These are phyloP conservation scores for Brettanomyces anomalus DNA, from an alignment of 805 yeast species.

Conservation along the genomic window DNA sequence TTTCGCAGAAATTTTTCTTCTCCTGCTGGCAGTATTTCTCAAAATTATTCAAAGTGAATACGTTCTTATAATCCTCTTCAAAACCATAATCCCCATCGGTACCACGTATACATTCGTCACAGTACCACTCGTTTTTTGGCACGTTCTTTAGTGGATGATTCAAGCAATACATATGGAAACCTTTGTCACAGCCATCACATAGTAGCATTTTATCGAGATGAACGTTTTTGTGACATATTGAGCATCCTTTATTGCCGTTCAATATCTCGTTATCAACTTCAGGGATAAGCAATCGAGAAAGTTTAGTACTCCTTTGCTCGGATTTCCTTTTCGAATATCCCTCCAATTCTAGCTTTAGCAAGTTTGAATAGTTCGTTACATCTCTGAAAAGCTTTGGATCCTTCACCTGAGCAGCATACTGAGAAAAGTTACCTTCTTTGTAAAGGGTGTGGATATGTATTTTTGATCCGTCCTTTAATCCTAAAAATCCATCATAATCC, in stretches of 20 bases:
- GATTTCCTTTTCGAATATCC: not conserved
- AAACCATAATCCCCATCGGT: conserved; percentile 79
- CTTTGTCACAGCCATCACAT: conserved; percentile 70
- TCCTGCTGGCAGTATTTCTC: conserved; percentile 44
- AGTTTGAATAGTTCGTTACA: not conserved
- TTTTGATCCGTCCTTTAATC: conserved; percentile 9
- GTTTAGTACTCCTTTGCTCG: no score
- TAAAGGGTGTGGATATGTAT: conserved; percentile 26
- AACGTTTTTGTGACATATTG: conserved; percentile 37
- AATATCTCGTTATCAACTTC: not conserved
- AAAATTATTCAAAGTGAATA: conserved; percentile 44
- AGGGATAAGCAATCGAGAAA: no score
- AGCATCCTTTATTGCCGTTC: conserved; percentile 9
- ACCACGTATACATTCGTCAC: conserved; percentile 78
- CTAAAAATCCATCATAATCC: conserved; percentile 11
- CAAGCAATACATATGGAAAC: conserved; percentile 64
- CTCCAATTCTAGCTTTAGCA: not conserved
- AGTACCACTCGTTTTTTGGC: conserved; percentile 66
- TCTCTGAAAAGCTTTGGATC: conserved; percentile 8
- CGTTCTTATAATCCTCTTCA: conserved; percentile 50
- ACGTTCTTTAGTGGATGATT: conserved; percentile 41
- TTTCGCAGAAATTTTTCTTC: conserved; percentile 32
- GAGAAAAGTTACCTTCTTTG: conserved; percentile 7
- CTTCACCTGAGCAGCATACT: conserved; percentile 5
- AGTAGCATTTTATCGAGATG: conserved; percentile 40